Conservation (phyloP, 2,329 filamentous ascomycete species). For the Claviceps digitariae region DNA sequence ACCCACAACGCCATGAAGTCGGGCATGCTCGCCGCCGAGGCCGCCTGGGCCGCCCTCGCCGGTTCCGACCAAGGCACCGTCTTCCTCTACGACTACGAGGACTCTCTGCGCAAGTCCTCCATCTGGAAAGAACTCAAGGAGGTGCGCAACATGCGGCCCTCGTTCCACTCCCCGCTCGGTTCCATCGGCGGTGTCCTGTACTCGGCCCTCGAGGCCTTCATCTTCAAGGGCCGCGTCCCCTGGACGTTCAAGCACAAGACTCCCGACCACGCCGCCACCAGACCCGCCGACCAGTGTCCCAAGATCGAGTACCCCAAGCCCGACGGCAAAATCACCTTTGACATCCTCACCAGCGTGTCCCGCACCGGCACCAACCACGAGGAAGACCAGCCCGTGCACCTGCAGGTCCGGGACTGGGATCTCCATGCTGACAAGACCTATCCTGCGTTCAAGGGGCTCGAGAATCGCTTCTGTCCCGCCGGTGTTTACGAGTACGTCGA, state of each 20-base stretch:
- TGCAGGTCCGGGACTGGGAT: constrained; percentile 93
- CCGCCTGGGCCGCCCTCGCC: constrained; percentile 64
- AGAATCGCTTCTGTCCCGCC: constrained; percentile 94
- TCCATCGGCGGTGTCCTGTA: constrained; percentile 84
- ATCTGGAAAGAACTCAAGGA: constrained; percentile 93
- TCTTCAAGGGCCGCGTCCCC: constrained; percentile 72
- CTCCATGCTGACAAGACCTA: constrained; percentile 72
- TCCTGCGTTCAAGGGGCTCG: constrained; percentile 79
- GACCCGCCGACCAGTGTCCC: constrained; percentile 59
- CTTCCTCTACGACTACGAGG: constrained; percentile 92
- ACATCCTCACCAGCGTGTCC: constrained; percentile 89
- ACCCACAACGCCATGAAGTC: constrained; percentile 97
- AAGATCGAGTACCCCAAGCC: constrained; percentile 98
- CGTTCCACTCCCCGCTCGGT: constrained; percentile 78
- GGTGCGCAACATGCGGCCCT: constrained; percentile 94
- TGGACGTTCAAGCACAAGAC: constrained; percentile 86
- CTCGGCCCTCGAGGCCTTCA: constrained; percentile 80
- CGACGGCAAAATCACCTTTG: constrained; percentile 87
- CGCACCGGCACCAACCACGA: constrained; percentile 97
- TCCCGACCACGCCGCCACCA: constrained; percentile 66
- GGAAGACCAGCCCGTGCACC: constrained; percentile 92
- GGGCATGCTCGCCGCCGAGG: constrained; percentile 90
- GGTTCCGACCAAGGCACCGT: constrained; percentile 50
- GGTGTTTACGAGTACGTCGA: constrained; percentile 98
- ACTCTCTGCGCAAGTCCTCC: constrained; percentile 66